Evolutionary conservation across 1,284 basidiomycete genomes (phyloP), one percentile per base, ranked within the genome.

Genomic region (Ganoderma lingzhi): DNA sequence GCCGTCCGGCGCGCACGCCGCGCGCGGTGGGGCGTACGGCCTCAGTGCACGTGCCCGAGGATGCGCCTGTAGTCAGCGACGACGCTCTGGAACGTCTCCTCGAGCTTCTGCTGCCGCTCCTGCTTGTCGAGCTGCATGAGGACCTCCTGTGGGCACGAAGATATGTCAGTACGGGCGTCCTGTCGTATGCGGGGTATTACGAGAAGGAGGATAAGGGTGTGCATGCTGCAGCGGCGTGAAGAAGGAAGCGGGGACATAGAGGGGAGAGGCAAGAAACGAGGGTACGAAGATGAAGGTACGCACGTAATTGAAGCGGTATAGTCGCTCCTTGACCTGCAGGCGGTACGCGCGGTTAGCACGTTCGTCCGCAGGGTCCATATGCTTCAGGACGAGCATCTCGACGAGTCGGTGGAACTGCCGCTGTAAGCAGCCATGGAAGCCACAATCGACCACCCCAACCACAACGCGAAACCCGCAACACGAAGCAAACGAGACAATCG

Each of bases 301-400:
- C 77, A 96, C 96, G 79, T 93, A 97, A 82, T 99, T 99, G 82
- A 98, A 98, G 56, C 96, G 87, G 80, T 94, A 99, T 65, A 99
- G 82, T 44, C 97, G 88, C 79, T 97, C 96, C 82, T 99, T 98
- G 78, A 97, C 95, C 80, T 95, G 90, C 63, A 96, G 80, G 68
- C 96, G 86, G 80, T 92, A 96, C 35, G 90, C 90, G 64, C 84
- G 87, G 76, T 87, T 81, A 42, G 85, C 84, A 14, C 82, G 85
- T 51, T 80, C 74, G 77, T 97, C 90, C 12, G 82, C 77, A 8
- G 88, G 84, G 74, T 95, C 89, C 69, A 98, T 83, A 55, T 90
- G 87, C 72, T 90, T 82, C 71, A 97, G 85, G 64, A 94, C 88
- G 30, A 98, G 85, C 95, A 99, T 98, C 82, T 99, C 97, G 51